Conservation (phyloP, 306 rosid species). For the Carpinus fangiana region DNA sequence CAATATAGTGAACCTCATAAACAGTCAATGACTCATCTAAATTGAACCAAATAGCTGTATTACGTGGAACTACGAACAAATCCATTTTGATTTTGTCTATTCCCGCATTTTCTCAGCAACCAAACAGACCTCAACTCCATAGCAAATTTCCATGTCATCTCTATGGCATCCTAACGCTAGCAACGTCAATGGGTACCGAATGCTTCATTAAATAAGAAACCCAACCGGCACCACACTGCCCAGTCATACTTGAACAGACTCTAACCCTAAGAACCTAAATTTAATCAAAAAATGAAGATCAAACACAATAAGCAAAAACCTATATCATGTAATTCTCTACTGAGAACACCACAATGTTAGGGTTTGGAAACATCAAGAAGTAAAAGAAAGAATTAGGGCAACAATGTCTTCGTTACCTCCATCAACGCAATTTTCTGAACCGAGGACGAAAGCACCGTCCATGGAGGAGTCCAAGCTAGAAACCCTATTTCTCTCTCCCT, state of each 20-base stretch:
- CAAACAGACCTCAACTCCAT: neutral
- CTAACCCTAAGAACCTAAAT: constrained; percentile 15
- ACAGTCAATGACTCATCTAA: neutral
- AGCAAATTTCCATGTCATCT: neutral
- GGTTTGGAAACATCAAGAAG: constrained; percentile 7
- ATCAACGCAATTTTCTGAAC: constrained; percentile 23
- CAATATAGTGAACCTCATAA: neutral
- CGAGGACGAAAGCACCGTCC: constrained; percentile 44
- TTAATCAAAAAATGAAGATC: constrained; percentile 1
- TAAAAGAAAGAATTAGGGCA: constrained; percentile 15
- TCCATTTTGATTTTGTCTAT: neutral
- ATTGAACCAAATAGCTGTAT: neutral
- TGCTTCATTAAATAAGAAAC: neutral
- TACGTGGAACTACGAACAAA: neutral
- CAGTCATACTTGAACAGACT: neutral
- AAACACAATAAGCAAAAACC: neutral
- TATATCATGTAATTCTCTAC: neutral
- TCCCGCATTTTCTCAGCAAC: neutral
- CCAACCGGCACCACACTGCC: neutral
- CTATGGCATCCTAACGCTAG: neutral
- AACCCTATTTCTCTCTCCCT: constrained; percentile 23
- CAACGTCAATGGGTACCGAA: neutral
- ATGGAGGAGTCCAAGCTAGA: constrained; percentile 22
- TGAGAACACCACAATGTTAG: neutral
- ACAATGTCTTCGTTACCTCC: constrained; percentile 38